Base-by-base conservation (phyloP, 306 rosid genomes). In the Sindora glabra region DNA sequence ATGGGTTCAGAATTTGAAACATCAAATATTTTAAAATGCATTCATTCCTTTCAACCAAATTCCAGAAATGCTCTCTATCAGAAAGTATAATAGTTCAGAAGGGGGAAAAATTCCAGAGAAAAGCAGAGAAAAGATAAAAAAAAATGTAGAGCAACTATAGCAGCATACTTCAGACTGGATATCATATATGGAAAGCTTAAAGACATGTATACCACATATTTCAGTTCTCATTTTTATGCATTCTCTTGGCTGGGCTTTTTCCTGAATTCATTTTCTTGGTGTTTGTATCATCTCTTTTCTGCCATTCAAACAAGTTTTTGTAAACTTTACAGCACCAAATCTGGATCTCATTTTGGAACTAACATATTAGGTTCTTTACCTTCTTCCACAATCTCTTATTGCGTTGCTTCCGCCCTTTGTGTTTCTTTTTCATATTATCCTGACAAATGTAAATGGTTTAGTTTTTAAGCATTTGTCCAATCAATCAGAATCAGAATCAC, bases 201-300 rank as follows among this genome's bases (percentile, higher is more conserved):
- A n/a, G n/a, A n/a, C n/a, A 48, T 14, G 29, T 23, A 24, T 37
- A 33, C 18, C 50, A 29, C 12, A 10, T 7, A 22, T 46, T 26
- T 65, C 64, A 76, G 13, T 61, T 67, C 56, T 67, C 71, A 34
- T 59, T 58, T 74, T 69, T 77, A 0, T 47, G 69, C 51, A 72
- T 79, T 72, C 67, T 87, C 91, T 77, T 81, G 34, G 67, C 69
- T 4, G 81, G 40, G 29, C 44, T 55, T 54, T 72, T 73, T 15
- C 64, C 46, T 9, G 68, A 68, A 40, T 19, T 51, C 63, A 17
- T 61, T 67, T 67, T 81, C 34, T 45, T 56, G 13, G 51, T 3
- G 45, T 59, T 69, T 21, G 62, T 32, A 1, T 48, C 59, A 24
- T 59, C 51, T 58, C 72, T 71, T 65, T 70, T 70, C 95, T 87